Conservation (phyloP, 2,329 filamentous ascomycete genomes). For the Claviceps sp. region DNA sequence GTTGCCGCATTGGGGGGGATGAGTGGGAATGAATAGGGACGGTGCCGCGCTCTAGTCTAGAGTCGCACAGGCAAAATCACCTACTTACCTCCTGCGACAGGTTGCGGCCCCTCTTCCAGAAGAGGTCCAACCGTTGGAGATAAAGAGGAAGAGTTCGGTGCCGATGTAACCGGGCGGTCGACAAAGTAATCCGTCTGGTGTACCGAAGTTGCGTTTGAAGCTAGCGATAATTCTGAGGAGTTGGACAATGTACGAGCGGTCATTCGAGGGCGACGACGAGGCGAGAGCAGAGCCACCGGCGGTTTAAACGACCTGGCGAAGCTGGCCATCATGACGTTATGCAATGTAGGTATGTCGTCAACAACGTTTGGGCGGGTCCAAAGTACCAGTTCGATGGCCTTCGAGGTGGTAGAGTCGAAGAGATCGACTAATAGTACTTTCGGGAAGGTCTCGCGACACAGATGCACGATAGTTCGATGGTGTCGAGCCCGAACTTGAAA, state of each 20-base stretch:
- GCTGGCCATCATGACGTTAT: conserved; percentile 28
- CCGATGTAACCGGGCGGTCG: conserved; percentile 16
- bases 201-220: conserved; percentile 11
- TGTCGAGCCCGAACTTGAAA: too few relatives aligned
- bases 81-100: conserved; percentile 3
- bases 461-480: background rate
- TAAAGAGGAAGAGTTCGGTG: conserved; percentile 16
- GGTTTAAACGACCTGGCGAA: conserved; percentile 36
- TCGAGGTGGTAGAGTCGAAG: background rate
- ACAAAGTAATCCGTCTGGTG: conserved; percentile 16
- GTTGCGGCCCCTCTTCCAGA: conserved; percentile 1
- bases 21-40: background rate
- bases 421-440: background rate
- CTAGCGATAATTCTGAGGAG: conserved; percentile 31
- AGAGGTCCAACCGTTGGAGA: conserved; percentile 4
- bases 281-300: conserved; percentile 28
- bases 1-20: background rate
- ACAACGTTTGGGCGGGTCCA: background rate
- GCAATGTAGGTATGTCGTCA: background rate
- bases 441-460: background rate
- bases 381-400: background rate
- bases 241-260: conserved; percentile 31
- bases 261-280: conserved; percentile 29
- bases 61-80: background rate
- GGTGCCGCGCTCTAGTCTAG: background rate